Evolutionary conservation across 495 filamentous ascomycete species (phyloP), one percentile per base, ranked within the genome.

Genomic region (Trichoderma erinaceum): DNA sequence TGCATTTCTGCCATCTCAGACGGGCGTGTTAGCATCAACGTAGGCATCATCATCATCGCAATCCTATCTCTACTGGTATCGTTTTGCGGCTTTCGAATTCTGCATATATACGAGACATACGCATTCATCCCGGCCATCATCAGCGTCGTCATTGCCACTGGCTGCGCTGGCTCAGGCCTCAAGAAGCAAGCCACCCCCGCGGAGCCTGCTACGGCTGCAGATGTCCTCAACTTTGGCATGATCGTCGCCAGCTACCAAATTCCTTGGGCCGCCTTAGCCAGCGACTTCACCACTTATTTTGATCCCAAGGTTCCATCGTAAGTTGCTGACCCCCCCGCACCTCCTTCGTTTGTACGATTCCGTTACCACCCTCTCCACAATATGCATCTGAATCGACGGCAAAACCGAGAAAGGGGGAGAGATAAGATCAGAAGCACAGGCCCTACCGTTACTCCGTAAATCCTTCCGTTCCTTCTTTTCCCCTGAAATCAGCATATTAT

Each of bases 31-130:
- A 78, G 75, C 35, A 74, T 78, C 7, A 77, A 72, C 1, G 79
- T 80, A 27, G 81, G 84, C 52, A 85, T 85, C 68, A 77, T 85
- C 72, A 82, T 86, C 69, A 82, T 83, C 23, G 80, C 82, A 5
- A 71, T 86, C 41, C 69, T 89, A 48, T 76, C 80, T 61, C 78
- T 88, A 43, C 66, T 85, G 52, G 81, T 89, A 69, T 84, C 83
- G 13, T 85, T 88, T 71, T 83, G 86, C 72, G 87, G 87, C 29
- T 82, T 85, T 66, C 78, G 78, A 4, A 78, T 83, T 1, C 80
- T 90, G 41, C 81, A 89, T 71, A 70, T 81, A 13, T 89, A 86
- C 68, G 86, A 88, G 77, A 81, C 84, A 56, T 89, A 81, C 66
- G 84, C 86, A 18, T 89, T 86, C 86, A 82, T 85, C 71, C 77